These are phyloP conservation scores for Trichopus zeylanicus DNA, from an alignment of 116 monocot species.

Conservation along the genomic window DNA sequence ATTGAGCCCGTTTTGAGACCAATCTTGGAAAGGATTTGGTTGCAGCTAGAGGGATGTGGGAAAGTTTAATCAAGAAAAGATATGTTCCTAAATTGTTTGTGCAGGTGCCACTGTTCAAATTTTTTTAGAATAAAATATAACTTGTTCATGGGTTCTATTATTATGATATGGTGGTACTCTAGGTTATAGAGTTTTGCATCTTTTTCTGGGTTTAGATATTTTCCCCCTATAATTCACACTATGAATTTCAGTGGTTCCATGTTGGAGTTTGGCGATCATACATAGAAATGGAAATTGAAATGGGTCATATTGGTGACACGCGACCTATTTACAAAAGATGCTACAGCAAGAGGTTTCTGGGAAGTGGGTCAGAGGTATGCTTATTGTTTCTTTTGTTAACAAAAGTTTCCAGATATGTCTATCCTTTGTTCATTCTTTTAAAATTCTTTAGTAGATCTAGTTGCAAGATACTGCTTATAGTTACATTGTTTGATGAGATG, in stretches of 20 bases:
- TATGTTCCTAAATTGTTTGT: slow-evolving; percentile 4
- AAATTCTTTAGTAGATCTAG: background rate
- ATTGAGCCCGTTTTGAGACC: slow-evolving; percentile 81
- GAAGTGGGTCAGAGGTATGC: slow-evolving; percentile 84
- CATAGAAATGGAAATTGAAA: slow-evolving; percentile 67
- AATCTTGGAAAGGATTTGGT: slow-evolving; percentile 61
- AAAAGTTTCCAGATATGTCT: background rate
- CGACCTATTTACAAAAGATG: slow-evolving; percentile 94
- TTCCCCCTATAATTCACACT: too few species aligned
- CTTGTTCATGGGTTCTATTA: too few species aligned
- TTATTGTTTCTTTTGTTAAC: slow-evolving; percentile 7
- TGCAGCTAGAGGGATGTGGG: slow-evolving; percentile 94
- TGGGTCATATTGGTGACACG: slow-evolving; percentile 75
- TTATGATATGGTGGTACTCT: too few species aligned
- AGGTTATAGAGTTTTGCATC: too few species aligned
- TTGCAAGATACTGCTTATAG: too few species aligned
- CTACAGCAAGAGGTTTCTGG: slow-evolving; percentile 72
- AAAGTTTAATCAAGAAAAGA: slow-evolving; percentile 87
- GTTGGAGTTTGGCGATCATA: slow-evolving; percentile 78
- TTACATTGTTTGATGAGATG: too few species aligned
- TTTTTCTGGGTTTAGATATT: too few species aligned
- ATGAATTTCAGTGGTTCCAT: slow-evolving; percentile 51
- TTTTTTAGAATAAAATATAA: too few species aligned
- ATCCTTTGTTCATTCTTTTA: background rate
- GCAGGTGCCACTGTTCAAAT: background rate